Conservation (phyloP, 805 yeast species). For the Yarrowia sp. region DNA sequence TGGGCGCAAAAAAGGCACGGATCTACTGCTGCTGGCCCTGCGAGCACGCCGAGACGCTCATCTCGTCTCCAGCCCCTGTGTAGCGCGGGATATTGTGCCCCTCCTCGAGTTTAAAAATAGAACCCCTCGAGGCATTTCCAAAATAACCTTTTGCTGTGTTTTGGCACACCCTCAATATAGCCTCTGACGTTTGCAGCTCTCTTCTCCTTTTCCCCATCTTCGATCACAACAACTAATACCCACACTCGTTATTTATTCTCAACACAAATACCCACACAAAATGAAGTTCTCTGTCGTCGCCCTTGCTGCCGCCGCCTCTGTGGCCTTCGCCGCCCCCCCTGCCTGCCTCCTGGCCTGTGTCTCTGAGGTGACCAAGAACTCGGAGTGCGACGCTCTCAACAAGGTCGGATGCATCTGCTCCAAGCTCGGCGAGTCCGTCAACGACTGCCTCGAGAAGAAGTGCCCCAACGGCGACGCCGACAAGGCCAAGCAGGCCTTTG, state of each 20-base stretch:
- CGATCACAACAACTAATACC: constrained; percentile 21
- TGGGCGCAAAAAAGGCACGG: no score
- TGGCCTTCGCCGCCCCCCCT: constrained; percentile 73
- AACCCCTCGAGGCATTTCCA: constrained; percentile 22
- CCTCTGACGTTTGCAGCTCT: not conserved
- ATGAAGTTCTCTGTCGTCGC: constrained; percentile 39
- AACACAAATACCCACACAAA: constrained; percentile 5
- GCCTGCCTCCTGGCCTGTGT: constrained; percentile 92
- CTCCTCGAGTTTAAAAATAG: not conserved
- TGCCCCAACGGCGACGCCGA: constrained; percentile 67
- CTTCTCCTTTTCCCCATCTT: constrained; percentile 7
- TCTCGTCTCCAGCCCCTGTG: not conserved
- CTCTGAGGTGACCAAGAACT: constrained; percentile 57
- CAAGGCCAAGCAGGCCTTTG: constrained; percentile 59
- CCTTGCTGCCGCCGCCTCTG: constrained; percentile 43
- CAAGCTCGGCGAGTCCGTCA: constrained; percentile 51
- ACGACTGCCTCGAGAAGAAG: constrained; percentile 59
- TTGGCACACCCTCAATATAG: constrained; percentile 5
- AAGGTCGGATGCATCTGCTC: constrained; percentile 69
- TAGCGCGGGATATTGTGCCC: no score
- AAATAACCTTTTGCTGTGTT: constrained; percentile 13
- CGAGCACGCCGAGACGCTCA: no score
- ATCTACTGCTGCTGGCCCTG: no score
- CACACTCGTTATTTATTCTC: constrained; percentile 22
- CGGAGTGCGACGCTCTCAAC: constrained; percentile 57